Evolutionary conservation across 257 asterid genomes (phyloP), one percentile per base, ranked within the genome.

Genomic region (Solanum corneliomulleri): DNA sequence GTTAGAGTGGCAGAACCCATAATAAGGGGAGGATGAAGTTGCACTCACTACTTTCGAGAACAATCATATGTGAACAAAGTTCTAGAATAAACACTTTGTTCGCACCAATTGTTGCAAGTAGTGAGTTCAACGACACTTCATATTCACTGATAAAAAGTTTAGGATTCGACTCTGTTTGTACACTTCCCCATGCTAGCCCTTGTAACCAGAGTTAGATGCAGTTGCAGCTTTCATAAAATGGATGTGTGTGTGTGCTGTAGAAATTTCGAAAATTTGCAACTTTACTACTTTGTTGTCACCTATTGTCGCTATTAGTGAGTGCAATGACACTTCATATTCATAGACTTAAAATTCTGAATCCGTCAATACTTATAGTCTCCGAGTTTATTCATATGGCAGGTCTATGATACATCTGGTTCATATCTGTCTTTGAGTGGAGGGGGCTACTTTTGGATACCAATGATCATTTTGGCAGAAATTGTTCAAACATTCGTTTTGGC

Each of bases 401-500:
- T 95, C 21, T 94, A 93, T 37, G 98, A 94, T 18, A 90, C 98
- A 23, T 92, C 92, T 9, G 98, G 98, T 56, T 15, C 31, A 42
- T 93, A 94, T 85, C 87, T 94, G 89, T 91, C 83, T 88, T 47
- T 95, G 88, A 86, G 90, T 70, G 97, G 96, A 76, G 88, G 91
- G 2, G 96, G 97, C 42, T 93, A 94, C 85, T 10, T 92, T 23
- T 97, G 99, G 99, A 85, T 92, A 84, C 98, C 95, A 16, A 86
- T 91, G 94, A 91, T 94, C 68, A 91, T 95, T 69, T 47, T 95
- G 25, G 74, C 98, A 8, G 99, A 97, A 89, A 74, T 89, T 60
- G 95, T 97, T 74, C 99, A 97, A 90, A 95, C 99, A 39, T 94
- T 95, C 90, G 96, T 97, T 89, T 90, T 95, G 68, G 98, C 98